Evolutionary conservation across 768 basidiomycete genomes (phyloP).

Genomic region (Collybia sordida): DNA sequence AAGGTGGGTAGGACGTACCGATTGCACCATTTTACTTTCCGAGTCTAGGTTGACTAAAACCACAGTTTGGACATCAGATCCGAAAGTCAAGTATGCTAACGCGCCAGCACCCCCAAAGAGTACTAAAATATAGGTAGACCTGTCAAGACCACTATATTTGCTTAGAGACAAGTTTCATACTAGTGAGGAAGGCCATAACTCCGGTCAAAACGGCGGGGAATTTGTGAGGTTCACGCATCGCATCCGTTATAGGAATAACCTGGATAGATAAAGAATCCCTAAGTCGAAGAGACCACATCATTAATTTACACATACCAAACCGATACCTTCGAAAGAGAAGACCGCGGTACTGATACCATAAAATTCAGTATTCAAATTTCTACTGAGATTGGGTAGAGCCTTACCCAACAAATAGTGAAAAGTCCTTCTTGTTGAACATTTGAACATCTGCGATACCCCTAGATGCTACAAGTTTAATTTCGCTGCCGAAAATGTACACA

Average conservation of each 20-base stretch:
- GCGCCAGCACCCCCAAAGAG: constrained; percentile 88
- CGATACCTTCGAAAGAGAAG: constrained; percentile 98
- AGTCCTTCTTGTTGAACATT: constrained; percentile 87
- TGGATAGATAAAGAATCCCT: constrained; percentile 21
- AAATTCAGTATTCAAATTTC: neutral
- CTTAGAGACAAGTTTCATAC: constrained; percentile 35
- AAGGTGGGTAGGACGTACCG: constrained; percentile 46
- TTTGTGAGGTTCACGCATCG: constrained; percentile 93
- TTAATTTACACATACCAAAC: constrained; percentile 56
- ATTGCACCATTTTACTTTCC: constrained; percentile 83
- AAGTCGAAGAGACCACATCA: constrained; percentile 1
- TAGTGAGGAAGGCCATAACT: constrained; percentile 84
- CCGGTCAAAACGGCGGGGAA: constrained; percentile 87
- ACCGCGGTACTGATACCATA: constrained; percentile 75
- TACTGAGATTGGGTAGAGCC: constrained; percentile 19
- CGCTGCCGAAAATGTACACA: constrained; percentile 86
- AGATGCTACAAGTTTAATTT: constrained; percentile 64
- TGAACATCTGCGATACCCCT: constrained; percentile 77
- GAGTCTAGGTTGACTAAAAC: constrained; percentile 92
- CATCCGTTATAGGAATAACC: constrained; percentile 95
- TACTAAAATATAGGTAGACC: constrained; percentile 34
- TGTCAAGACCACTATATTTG: constrained; percentile 1
- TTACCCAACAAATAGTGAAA: constrained; percentile 89
- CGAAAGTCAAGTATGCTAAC: constrained; percentile 87
- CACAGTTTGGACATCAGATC: constrained; percentile 85